Evolutionary conservation across 1,139 yeast species (phyloP).

Genomic region (Pichia sp.): DNA sequence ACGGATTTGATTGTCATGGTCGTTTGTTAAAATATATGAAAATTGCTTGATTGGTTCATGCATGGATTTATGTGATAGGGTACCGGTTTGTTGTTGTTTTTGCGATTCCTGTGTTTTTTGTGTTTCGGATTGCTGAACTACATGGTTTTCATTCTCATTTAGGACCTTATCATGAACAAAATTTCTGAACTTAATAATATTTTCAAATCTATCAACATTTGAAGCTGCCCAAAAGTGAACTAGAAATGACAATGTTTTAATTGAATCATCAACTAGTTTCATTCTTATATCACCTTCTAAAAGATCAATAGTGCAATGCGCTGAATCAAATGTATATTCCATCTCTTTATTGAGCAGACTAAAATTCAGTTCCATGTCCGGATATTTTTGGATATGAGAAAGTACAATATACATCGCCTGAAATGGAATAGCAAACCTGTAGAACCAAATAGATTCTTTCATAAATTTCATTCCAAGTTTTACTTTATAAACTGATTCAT

Average conservation of each 20-base stretch:
- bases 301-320: constrained; percentile 11
- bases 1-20: no score
- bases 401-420: constrained; percentile 22
- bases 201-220: constrained; percentile 14
- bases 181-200: constrained; percentile 15
- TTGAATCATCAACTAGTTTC: constrained; percentile 12
- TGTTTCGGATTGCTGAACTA: no score
- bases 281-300: constrained; percentile 15
- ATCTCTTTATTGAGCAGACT: constrained; percentile 6
- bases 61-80: no score
- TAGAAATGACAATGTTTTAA: constrained; percentile 8
- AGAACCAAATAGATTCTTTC: constrained; percentile 17
- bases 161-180: constrained; percentile 4
- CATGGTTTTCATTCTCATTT: neutral
- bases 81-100: no score
- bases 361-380: constrained; percentile 13
- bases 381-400: constrained; percentile 17
- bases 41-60: no score
- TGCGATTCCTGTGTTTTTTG: no score
- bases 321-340: constrained; percentile 15
- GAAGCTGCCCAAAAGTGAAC: constrained; percentile 16
- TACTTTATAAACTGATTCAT: constrained; percentile 20
- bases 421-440: constrained; percentile 22
- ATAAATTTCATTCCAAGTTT: constrained; percentile 12
- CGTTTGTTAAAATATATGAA: no score